Conservation (phyloP, 768 basidiomycete genomes). For the Leccinum uliginosum region DNA sequence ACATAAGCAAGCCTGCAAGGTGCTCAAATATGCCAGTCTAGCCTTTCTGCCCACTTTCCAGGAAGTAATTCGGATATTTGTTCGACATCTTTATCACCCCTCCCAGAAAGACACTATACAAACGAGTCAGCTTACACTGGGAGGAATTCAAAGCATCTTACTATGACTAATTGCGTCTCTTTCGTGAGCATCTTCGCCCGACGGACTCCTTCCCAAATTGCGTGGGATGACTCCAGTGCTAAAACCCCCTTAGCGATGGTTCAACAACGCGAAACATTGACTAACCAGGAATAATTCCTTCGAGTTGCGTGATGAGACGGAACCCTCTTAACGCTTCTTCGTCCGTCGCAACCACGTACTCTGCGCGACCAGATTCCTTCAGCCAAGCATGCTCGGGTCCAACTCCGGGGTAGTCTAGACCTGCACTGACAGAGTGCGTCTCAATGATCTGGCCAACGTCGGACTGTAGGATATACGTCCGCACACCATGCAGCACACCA, state of each 20-base stretch:
- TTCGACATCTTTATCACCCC: conserved; percentile 97
- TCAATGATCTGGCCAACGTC: conserved; percentile 89
- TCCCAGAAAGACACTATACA: conserved; percentile 81
- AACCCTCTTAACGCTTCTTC: conserved; percentile 93
- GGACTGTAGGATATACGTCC: conserved; percentile 92
- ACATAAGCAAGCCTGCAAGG: neutral
- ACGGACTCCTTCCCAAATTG: conserved; percentile 87
- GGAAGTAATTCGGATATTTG: conserved; percentile 93
- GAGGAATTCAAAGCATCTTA: conserved; percentile 39
- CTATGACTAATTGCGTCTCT: conserved; percentile 86
- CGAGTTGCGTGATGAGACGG: conserved; percentile 83
- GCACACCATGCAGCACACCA: conserved; percentile 93
- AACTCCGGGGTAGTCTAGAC: conserved; percentile 94
- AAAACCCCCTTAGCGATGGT: conserved; percentile 3
- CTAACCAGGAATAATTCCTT: conserved; percentile 95
- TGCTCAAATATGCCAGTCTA: conserved; percentile 82
- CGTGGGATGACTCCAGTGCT: conserved; percentile 96
- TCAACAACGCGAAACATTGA: conserved; percentile 1
- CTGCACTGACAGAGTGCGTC: conserved; percentile 96
- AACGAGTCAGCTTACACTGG: conserved; percentile 2
- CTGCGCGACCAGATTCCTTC: conserved; percentile 90
- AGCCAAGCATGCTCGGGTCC: conserved; percentile 98
- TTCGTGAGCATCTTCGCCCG: conserved; percentile 81
- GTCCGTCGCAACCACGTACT: conserved; percentile 91
- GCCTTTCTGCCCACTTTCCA: conserved; percentile 85